Base-by-base conservation (phyloP, 1,284 basidiomycete genomes). In the Paramarasmius palmivorus region DNA sequence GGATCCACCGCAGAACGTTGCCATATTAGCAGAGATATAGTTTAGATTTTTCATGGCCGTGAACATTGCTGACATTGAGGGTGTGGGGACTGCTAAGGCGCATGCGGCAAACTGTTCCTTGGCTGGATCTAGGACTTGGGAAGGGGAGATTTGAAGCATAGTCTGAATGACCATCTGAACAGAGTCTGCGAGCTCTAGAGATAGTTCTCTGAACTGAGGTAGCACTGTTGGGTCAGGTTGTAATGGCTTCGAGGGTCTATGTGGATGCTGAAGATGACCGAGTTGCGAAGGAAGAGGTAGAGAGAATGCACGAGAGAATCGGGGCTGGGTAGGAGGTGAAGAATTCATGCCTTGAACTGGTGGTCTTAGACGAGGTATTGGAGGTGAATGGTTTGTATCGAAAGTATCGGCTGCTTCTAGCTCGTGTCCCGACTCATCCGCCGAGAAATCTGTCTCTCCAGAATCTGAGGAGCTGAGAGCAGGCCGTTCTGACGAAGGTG, bases 31-130 rank as follows among this genome's bases (percentile, higher is more conserved):
- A 1, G 90, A 90, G 61, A 95, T 82, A 65, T 92, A 95, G 67
- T 95, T 95, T 58, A 96, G 81, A 58, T 89, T 90, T 71, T 92
- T 92, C 90, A 95, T 91, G 26, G 88, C 83, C 3, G 91, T 91
- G 65, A 95, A 82, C 66, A 96, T 79, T 20, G 92, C 90, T n/a
- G 90, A 88, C 67, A 96, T 78, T 56, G 88, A 92, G 1, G 93
- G 83, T 0, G 90, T 90, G 2, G 93, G 93, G 45, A 95, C 80
- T 34, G 91, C 87, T 15, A 95, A 71, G 0, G 92, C 82, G 67
- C 91, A 95, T 25, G 90, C 88, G 2, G 93, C 88, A 64, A 93
- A 91, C 65, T 94, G 92, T 66, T 95, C 93, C 67, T 91, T 94
- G 4, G 88, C 87, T n/a, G 90, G 85, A 64, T 95, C 93, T 32